phyloP scores from a whole-genome alignment of 306 rosid species.

The Medicago ruthenica region DNA sequence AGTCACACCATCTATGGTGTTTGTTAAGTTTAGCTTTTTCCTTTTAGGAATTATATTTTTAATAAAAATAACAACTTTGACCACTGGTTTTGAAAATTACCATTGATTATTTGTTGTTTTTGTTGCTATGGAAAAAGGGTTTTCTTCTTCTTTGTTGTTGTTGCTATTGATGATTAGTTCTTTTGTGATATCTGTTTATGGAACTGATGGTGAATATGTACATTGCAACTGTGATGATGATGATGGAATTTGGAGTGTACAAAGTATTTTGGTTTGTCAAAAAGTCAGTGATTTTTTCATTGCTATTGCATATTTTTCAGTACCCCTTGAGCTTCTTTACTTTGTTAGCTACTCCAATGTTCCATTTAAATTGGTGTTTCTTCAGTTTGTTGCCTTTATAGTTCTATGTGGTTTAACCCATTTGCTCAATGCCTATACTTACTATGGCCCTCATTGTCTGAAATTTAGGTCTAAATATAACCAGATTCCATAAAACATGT shows the following conservation, averaged over 20 bases:
- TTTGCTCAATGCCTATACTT: conserved; percentile 83
- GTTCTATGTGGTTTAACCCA: conserved; percentile 90
- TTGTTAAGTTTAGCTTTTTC: neutral
- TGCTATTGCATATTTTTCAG: conserved; percentile 85
- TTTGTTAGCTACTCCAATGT: conserved; percentile 84
- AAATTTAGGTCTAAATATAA: no score
- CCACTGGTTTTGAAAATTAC: conserved; percentile 2
- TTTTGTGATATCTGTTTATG: conserved; percentile 27
- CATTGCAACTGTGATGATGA: conserved; percentile 65
- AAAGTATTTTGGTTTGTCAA: conserved; percentile 69
- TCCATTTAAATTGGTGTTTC: conserved; percentile 94
- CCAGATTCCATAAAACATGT: no score
- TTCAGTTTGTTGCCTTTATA: conserved; percentile 78
- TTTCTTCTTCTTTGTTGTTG: conserved; percentile 47
- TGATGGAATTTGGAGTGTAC: conserved; percentile 56
- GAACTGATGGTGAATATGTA: conserved; percentile 37
- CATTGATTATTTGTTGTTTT: neutral
- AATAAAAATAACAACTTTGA: conserved; percentile 25
- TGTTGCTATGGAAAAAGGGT: conserved; percentile 57
- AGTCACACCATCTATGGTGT: conserved; percentile 10
- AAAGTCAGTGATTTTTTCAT: conserved; percentile 83
- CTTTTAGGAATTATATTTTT: neutral
- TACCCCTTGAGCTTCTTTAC: conserved; percentile 87
- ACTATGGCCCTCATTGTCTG: conserved; percentile 71
- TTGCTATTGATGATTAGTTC: conserved; percentile 25